Evolutionary conservation across 352 stramenopile genomes (phyloP).

Genomic region (Phytophthora pseudosyringae): DNA sequence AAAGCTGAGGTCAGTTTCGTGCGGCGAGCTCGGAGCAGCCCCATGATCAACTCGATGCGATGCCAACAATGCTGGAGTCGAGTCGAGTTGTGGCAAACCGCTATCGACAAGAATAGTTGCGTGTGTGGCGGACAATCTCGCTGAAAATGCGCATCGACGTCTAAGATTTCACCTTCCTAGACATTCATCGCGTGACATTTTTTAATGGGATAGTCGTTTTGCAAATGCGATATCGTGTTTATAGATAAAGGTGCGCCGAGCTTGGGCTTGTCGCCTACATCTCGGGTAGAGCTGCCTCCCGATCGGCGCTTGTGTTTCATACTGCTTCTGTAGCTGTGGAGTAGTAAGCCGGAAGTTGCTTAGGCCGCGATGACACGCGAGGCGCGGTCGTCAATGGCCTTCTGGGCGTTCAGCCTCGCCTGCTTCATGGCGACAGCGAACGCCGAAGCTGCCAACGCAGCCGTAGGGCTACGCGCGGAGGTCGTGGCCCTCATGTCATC

Average conservation of each 20-base stretch:
- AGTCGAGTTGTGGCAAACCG: not conserved
- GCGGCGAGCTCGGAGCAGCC: conserved; percentile 22
- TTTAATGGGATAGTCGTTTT: not conserved
- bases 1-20: conserved; percentile 15
- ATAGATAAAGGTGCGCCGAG: conserved; percentile 38
- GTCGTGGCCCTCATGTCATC: conserved; percentile 31
- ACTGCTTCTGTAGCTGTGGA: conserved; percentile 28
- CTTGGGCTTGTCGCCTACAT: not conserved
- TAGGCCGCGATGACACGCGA: conserved; percentile 42
- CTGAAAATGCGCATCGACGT: not conserved
- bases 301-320: conserved; percentile 15
- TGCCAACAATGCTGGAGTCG: conserved; percentile 1
- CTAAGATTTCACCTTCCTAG: not conserved
- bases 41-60: conserved; percentile 15
- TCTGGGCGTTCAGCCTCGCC: conserved; percentile 73
- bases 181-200: too few relatives aligned
- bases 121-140: too few relatives aligned
- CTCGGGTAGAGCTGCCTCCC: not conserved
- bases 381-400: conserved; percentile 59
- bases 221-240: conserved; percentile 27
- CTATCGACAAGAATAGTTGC: conserved; percentile 30
- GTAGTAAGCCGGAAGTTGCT: conserved; percentile 17
- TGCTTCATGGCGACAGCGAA: conserved; percentile 86
- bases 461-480: conserved; percentile 43
- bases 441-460: conserved; percentile 60